Evolutionary conservation across 139 green algal genomes (phyloP).

Genomic region (Asterochloris erici): DNA sequence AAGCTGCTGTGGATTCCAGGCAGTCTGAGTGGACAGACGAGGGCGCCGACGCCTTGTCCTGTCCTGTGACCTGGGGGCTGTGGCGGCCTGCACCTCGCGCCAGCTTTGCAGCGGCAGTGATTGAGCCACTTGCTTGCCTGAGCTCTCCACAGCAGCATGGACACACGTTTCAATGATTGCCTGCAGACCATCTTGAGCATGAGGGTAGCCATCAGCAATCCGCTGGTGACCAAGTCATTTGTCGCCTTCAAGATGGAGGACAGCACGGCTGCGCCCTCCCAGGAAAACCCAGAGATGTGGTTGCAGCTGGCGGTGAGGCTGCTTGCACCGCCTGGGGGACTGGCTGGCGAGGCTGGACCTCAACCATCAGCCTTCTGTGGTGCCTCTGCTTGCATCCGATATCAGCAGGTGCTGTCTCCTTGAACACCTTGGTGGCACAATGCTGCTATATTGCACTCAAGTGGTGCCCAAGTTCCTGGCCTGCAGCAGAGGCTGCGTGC

Average conservation of each 20-base stretch:
- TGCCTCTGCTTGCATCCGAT: neutral
- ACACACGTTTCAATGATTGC: no score
- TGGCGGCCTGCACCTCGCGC: no score
- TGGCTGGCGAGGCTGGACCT: neutral
- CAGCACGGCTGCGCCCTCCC: neutral
- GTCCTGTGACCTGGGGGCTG: no score
- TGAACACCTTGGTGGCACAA: neutral
- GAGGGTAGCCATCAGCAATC: conserved; percentile 18
- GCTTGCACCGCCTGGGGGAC: neutral
- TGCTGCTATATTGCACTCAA: neutral
- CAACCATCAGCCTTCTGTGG: neutral
- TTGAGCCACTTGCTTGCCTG: no score
- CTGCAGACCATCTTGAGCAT: conserved; percentile 19
- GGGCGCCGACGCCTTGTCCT: no score
- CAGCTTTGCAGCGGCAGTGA: no score
- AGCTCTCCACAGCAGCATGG: no score
- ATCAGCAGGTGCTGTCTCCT: neutral
- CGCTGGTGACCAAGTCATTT: conserved; percentile 21
- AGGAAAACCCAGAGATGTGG: conserved; percentile 21
- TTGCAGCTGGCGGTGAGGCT: neutral
- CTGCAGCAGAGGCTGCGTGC: neutral
- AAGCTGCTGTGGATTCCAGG: no score
- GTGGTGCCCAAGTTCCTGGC: neutral
- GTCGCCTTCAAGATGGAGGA: conserved; percentile 14
- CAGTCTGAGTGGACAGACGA: no score